Evolutionary conservation across 495 filamentous ascomycete genomes (phyloP), one percentile per base, ranked within the genome.

Genomic region (Penicillium soppii): DNA sequence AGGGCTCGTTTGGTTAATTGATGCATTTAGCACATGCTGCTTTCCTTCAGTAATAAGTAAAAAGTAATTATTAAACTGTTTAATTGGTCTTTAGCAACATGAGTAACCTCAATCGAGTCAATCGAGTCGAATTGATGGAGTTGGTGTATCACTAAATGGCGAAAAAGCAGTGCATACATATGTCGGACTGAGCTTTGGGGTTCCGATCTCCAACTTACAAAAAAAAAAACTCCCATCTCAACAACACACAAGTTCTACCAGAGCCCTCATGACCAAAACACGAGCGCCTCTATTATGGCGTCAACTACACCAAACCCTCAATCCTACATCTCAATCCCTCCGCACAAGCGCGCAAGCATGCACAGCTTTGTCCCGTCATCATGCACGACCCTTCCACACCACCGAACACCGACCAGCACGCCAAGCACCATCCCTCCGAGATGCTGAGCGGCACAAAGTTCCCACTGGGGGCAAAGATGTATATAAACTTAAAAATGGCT

Each of bases 1-100:
- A 61, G 53, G 60, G 53, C 47, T 63, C 38, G 43, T 58, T 63
- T 62, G 56, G 41, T 63, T 61, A 66, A 61, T 63, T 61, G 57
- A 61, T 56, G 58, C 62, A 62, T 65, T 62, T 51, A 62, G 60
- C 57, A 61, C 62, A 21, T 51, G 8, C 2, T 52, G 23, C 23
- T 10, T 54, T 46, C 0, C 23, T 13, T 38, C 10, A 15, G 13
- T 25, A 19, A 16, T 16, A 32, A 23, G 43, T 40, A 23, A 29
- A 19, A 7, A 32, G 25, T 27, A 4, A 32, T 7, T 5, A 32
- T 3, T 32, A 7, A 32, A 12, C 29, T 17, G 25, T n/a, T 20
- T 15, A 15, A 43, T 27, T 13, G n/a, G 27, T 12, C 16, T 47
- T 39, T 19, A 13, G n/a, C n/a, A n/a, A n/a, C n/a, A n/a, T n/a